phyloP scores from a whole-genome alignment of 371 early-diverging fungal genomes.

The Blakeslea trispora region DNA sequence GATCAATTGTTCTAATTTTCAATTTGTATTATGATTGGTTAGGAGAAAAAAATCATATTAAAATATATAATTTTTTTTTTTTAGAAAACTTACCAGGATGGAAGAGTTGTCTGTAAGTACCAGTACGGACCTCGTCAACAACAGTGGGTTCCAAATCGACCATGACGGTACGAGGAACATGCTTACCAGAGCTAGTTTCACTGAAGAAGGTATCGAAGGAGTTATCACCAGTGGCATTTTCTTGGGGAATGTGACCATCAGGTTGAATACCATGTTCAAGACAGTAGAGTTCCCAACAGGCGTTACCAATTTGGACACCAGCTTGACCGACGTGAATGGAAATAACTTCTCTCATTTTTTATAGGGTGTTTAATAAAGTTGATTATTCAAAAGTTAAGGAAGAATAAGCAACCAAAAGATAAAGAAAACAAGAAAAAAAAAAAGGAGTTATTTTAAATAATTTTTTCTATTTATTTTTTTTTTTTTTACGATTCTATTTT shows the following conservation, averaged over 20 bases:
- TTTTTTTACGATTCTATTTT: conserved; percentile 6
- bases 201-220: conserved; percentile 88
- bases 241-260: conserved; percentile 89
- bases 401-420: conserved; percentile 24
- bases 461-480: neutral
- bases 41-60: conserved; percentile 92
- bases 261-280: conserved; percentile 98
- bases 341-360: conserved; percentile 96
- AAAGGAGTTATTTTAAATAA: no score
- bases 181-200: conserved; percentile 96
- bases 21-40: no score
- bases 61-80: conserved; percentile 69
- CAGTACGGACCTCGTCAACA: conserved; percentile 95
- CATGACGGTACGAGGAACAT: conserved; percentile 98
- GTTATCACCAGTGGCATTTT: conserved; percentile 33
- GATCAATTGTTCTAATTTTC: conserved; percentile 92
- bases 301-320: conserved; percentile 99
- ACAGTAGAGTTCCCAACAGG: conserved; percentile 99
- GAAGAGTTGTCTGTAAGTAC: conserved; percentile 96
- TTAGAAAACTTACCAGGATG: conserved; percentile 77
- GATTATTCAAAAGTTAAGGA: conserved; percentile 28
- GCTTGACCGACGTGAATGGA: conserved; percentile 98
- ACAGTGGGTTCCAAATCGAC: conserved; percentile 98
- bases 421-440: conserved; percentile 2
- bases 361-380: conserved; percentile 14